Evolutionary conservation across 768 basidiomycete genomes (phyloP), one percentile per base, ranked within the genome.

Genomic region (Hygrophorus russula): DNA sequence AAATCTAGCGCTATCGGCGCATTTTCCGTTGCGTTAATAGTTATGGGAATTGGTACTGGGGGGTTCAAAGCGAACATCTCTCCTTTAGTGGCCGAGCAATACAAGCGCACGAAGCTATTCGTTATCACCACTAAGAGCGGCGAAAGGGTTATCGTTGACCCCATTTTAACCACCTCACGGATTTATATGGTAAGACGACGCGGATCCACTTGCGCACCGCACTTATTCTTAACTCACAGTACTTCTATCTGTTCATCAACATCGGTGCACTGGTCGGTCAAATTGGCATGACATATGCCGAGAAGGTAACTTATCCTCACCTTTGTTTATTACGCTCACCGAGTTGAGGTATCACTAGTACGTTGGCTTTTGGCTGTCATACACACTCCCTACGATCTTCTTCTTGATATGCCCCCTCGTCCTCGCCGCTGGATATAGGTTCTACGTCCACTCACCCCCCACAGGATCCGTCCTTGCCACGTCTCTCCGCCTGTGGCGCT

Each of bases 51-150:
- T 2, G 70, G 82, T 13, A 73, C 82, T 8, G 83, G 82, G 5
- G 63, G 78, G 17, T 83, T 87, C 72, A 86, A 88, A 61, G 61
- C 78, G 1, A 87, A 85, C 56, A 78, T 88, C 48, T 80, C 78
- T 0, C 84, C 85, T 1, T 65, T 89, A 50, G 69, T 88, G 17
- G 86, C 86, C 5, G 86, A 88, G 56, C 86, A 88, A 53, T 80
- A 81, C 53, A 69, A 60, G 44, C 64, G 68, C 37, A 75, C 70
- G 9, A 68, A 66, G 47, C 63, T 68, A 11, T 82, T 78, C 56
- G 61, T 83, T 24, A 31, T 54, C 3, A 70, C 65, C 7, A 72
- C 66, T 1, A 67, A 62, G 37, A 60, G 46, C 29, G 85, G 85
- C 15, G 81, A 86, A 53, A 65, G 75, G 14, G 82, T 89, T 36